phyloP scores from a whole-genome alignment of 257 asterid species.

The Lithospermum erythrorhizon region DNA sequence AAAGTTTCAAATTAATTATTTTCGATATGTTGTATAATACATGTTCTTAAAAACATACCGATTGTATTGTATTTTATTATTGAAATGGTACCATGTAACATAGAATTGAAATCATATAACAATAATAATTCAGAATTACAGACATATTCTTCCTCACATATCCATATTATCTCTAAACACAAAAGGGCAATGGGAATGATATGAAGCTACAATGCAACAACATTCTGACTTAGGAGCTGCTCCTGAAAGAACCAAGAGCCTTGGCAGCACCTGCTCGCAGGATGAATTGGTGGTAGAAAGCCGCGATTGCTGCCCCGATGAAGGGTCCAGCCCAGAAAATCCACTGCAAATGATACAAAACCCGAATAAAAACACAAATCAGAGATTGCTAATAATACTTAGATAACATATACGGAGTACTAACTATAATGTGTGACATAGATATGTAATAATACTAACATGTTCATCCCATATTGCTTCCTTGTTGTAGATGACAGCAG shows the following conservation, averaged over 20 bases:
- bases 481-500: constrained; percentile 53
- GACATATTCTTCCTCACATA: not conserved
- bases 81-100: not conserved
- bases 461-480: constrained; percentile 60
- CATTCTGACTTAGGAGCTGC: constrained; percentile 15
- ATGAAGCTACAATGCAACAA: not conserved
- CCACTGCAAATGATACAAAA: constrained; percentile 33
- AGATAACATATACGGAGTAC: too few species aligned
- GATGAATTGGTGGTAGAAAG: constrained; percentile 66
- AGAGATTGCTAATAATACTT: too few species aligned
- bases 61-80: too few species aligned
- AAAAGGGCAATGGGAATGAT: not conserved
- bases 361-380: too few species aligned
- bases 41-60: too few species aligned
- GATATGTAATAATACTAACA: constrained; percentile 16
- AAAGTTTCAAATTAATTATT: too few species aligned
- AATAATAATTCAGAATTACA: not conserved
- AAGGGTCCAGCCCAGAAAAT: constrained; percentile 45
- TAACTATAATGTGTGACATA: not conserved
- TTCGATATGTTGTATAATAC: too few species aligned
- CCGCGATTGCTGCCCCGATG: constrained; percentile 63
- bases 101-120: not conserved
- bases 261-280: constrained; percentile 71
- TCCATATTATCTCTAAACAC: not conserved
- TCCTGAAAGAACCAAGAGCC: constrained; percentile 67